Evolutionary conservation across 2,329 filamentous ascomycete species (phyloP), one percentile per base, ranked within the genome.

Genomic region (Drechslerella coelobrocha): DNA sequence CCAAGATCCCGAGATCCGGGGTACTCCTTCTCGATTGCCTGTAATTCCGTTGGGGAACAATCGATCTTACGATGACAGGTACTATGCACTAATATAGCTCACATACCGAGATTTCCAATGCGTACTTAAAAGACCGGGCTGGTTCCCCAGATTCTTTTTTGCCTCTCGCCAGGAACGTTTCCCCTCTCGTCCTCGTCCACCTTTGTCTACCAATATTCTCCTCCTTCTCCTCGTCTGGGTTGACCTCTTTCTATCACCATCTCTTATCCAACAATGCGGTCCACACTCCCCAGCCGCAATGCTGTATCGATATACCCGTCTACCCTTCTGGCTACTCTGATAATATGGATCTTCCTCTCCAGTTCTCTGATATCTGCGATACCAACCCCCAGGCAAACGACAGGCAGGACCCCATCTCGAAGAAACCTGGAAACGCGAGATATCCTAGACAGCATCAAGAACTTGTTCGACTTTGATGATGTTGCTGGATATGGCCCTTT

Each of bases 61-160:
- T 34, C 7, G 29, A 34, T n/a, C n/a, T n/a, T n/a, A n/a, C n/a
- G n/a, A n/a, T n/a, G n/a, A n/a, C n/a, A n/a, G n/a, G n/a, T n/a
- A n/a, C n/a, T n/a, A n/a, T n/a, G n/a, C n/a, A n/a, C n/a, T n/a
- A n/a, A n/a, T n/a, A n/a, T n/a, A n/a, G n/a, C n/a, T n/a, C n/a
- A n/a, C n/a, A n/a, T n/a, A n/a, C n/a, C n/a, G n/a, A n/a, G n/a
- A n/a, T 37, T 59, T 17, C 31, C 24, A 29, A 47, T 48, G 55
- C 21, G 61, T 61, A 56, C 63, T 61, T 68, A 68, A 41, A 39
- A 61, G 56, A 61, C 61, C 55, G 27, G 63, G 63, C 63, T 56
- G 63, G 63, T 68, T 68, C 63, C 63, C 63, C 56, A 47, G 63
- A 68, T 68, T 68, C 39, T 47, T 50, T 31, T 61, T 60, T 61